Evolutionary conservation across 2,329 filamentous ascomycete genomes (phyloP).

Genomic region (Aureobasidium pullulans): DNA sequence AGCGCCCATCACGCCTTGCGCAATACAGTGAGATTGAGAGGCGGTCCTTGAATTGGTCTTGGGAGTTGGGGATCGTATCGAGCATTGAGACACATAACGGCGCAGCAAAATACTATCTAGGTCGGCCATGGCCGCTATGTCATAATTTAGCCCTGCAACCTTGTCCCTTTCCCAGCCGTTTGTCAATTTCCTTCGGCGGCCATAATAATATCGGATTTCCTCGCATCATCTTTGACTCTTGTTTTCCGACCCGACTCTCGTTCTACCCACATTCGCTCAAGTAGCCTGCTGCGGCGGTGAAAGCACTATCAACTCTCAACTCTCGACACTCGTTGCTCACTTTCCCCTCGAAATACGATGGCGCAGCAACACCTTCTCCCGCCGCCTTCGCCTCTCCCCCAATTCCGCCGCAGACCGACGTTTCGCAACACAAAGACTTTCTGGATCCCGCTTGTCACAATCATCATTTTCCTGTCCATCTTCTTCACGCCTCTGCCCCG

Average conservation of each 20-base stretch:
- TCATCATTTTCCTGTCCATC: constrained; percentile 15
- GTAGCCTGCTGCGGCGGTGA: constrained; percentile 1
- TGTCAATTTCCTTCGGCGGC: not conserved
- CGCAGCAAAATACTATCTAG: not conserved
- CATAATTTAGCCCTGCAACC: not conserved
- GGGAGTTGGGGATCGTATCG: constrained; percentile 2
- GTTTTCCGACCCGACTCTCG: constrained; percentile 3
- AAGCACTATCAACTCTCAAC: not conserved
- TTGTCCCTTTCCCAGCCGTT: constrained; percentile 1
- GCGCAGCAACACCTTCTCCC: constrained; percentile 7
- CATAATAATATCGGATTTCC: not conserved
- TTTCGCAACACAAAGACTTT: constrained; percentile 15
- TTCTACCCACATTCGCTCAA: not conserved
- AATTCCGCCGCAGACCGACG: not conserved
- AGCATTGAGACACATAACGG: not conserved
- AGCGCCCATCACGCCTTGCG: not conserved
- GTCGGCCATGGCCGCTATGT: not conserved
- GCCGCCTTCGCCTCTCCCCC: constrained; percentile 2
- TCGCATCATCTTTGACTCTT: not conserved
- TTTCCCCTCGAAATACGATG: not conserved
- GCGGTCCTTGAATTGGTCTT: not conserved
- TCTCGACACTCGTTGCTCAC: not conserved
- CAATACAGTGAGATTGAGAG: not conserved
- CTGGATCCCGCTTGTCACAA: constrained; percentile 11
- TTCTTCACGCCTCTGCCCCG: constrained; percentile 17